phyloP scores from a whole-genome alignment of 1,284 basidiomycete genomes.

The Anthracocystis panici-leucophaei region DNA sequence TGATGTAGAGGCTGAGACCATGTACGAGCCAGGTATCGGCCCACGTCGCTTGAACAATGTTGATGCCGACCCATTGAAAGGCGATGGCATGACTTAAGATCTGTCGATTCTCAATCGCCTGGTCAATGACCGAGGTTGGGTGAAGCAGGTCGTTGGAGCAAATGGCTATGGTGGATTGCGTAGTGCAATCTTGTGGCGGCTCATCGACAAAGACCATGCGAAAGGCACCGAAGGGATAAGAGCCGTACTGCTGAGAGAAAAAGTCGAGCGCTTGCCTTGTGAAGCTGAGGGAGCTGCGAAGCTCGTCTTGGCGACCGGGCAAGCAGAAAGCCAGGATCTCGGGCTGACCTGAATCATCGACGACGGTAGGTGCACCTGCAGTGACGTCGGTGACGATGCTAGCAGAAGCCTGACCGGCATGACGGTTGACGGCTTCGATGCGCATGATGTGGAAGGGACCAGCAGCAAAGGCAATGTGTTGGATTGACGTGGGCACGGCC shows the following conservation, averaged over 20 bases:
- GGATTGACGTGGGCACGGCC: slow-evolving; percentile 86
- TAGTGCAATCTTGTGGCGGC: slow-evolving; percentile 76
- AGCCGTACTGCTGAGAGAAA: slow-evolving; percentile 90
- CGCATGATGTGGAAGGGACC: slow-evolving; percentile 79
- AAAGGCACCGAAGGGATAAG: slow-evolving; percentile 92
- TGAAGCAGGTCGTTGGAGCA: slow-evolving; percentile 86
- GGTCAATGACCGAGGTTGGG: slow-evolving; percentile 90
- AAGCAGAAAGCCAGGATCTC: slow-evolving; percentile 92
- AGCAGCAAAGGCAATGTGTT: slow-evolving; percentile 94
- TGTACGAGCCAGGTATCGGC: slow-evolving; percentile 96
- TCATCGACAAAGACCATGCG: slow-evolving; percentile 97
- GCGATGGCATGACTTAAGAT: slow-evolving; percentile 83
- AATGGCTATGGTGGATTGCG: slow-evolving; percentile 85
- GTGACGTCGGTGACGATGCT: slow-evolving; percentile 71
- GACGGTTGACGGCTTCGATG: slow-evolving; percentile 37
- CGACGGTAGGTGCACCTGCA: slow-evolving; percentile 16
- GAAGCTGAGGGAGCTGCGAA: slow-evolving; percentile 79
- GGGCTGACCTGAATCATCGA: slow-evolving; percentile 74
- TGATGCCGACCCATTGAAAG: slow-evolving; percentile 96
- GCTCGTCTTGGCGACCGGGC: slow-evolving; percentile 81
- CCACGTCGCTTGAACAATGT: slow-evolving; percentile 93
- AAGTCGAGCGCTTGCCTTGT: slow-evolving; percentile 91
- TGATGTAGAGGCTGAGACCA: slow-evolving; percentile 90
- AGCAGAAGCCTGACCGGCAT: slow-evolving; percentile 74
- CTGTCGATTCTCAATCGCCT: slow-evolving; percentile 90